These are phyloP conservation scores for Fusarium sp. DNA, from an alignment of 2,329 filamentous ascomycete genomes.

Conservation along the genomic window DNA sequence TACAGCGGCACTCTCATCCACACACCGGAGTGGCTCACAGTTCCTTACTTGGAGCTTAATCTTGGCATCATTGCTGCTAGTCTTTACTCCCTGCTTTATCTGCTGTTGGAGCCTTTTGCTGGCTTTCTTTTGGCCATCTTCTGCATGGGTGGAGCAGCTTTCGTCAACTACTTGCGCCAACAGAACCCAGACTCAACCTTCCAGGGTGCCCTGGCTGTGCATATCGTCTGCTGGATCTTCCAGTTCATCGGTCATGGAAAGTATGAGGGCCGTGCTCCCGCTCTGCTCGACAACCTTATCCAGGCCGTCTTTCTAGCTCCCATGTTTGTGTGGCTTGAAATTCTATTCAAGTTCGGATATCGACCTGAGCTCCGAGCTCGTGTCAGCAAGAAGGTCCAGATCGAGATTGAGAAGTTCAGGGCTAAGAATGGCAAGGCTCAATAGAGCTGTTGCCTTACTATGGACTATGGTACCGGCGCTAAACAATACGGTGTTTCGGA, in stretches of 20 bases:
- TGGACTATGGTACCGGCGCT: background rate
- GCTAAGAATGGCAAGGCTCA: conserved; percentile 65
- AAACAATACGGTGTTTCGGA: background rate
- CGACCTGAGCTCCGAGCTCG: conserved; percentile 86
- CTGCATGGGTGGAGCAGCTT: conserved; percentile 79
- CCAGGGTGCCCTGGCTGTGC: conserved; percentile 71
- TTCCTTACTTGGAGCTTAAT: conserved; percentile 75
- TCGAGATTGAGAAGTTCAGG: conserved; percentile 81
- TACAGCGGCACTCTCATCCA: conserved; percentile 73
- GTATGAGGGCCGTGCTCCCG: conserved; percentile 89
- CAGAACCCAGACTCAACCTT: conserved; percentile 64
- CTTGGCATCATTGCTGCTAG: conserved; percentile 73
- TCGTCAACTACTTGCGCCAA: conserved; percentile 78
- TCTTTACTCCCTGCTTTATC: conserved; percentile 82
- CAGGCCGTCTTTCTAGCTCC: conserved; percentile 94
- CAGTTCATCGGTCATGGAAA: conserved; percentile 93
- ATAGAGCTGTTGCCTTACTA: conserved; percentile 47
- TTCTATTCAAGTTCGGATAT: conserved; percentile 91
- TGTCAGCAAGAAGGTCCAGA: conserved; percentile 79
- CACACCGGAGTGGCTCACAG: conserved; percentile 74
- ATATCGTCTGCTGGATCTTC: conserved; percentile 82
- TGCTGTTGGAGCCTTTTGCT: conserved; percentile 93
- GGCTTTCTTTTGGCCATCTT: conserved; percentile 81
- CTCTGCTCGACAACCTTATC: conserved; percentile 88
- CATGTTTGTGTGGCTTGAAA: conserved; percentile 96